These are phyloP conservation scores for Vaccinium darrowii DNA, from an alignment of 148 eudicot species.

Conservation along the genomic window DNA sequence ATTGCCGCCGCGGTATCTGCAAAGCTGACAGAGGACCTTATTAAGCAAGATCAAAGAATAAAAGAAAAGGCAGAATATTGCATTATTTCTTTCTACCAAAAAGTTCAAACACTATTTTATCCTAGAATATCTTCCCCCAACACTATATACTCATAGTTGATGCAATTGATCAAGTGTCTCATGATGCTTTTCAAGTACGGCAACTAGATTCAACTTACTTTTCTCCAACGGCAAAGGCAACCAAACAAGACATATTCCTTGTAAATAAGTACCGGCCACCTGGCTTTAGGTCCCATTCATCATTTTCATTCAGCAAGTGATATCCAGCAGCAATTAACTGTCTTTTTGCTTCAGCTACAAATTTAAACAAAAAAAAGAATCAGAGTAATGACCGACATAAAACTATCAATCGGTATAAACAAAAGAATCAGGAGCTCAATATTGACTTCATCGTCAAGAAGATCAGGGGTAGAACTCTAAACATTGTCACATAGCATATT, in stretches of 20 bases:
- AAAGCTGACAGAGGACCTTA: conserved; percentile 32
- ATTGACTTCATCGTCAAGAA: background rate
- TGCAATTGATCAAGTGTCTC: background rate
- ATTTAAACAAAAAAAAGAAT: background rate
- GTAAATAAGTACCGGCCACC: conserved; percentile 96
- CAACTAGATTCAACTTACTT: conserved; percentile 54
- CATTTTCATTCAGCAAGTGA: conserved; percentile 76
- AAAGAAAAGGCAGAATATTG: background rate
- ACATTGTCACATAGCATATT: background rate
- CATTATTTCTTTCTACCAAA: background rate
- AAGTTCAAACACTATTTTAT: background rate
- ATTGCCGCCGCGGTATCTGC: conserved; percentile 73
- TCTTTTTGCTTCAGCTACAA: conserved; percentile 86
- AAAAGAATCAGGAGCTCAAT: background rate
- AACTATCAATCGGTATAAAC: background rate
- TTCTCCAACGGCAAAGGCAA: conserved; percentile 92
- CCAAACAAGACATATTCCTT: conserved; percentile 93
- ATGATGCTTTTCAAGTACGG: background rate
- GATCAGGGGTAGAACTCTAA: background rate
- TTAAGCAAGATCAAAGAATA: conserved; percentile 4
- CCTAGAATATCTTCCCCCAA: background rate
- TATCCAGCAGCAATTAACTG: conserved; percentile 88
- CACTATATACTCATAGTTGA: background rate
- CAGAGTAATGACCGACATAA: background rate
- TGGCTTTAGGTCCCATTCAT: conserved; percentile 91